Evolutionary conservation across 495 filamentous ascomycete genomes (phyloP).

Genomic region (Hypoxylon lienhwacheense): DNA sequence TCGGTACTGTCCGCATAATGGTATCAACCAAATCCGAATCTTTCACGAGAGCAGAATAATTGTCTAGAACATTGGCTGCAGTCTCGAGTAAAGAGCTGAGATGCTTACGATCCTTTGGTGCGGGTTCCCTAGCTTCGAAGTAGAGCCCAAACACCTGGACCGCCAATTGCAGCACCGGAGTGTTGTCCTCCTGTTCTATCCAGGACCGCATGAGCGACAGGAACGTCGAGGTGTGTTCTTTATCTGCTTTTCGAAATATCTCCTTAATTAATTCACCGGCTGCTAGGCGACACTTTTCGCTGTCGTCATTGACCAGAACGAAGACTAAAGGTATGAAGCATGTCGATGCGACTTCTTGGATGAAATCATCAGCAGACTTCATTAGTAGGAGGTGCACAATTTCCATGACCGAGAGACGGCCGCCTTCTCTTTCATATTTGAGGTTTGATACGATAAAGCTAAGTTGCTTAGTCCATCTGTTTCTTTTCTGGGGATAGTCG

Average conservation of each 20-base stretch:
- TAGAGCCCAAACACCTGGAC: constrained; percentile 81
- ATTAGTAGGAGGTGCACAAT: constrained; percentile 77
- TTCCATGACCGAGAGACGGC: constrained; percentile 89
- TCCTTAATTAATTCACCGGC: constrained; percentile 77
- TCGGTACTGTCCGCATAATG: constrained; percentile 66
- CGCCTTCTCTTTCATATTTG: constrained; percentile 83
- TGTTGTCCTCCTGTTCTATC: constrained; percentile 70
- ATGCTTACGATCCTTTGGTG: constrained; percentile 63
- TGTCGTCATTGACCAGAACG: constrained; percentile 84
- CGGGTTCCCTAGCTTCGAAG: constrained; percentile 66
- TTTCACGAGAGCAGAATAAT: constrained; percentile 40
- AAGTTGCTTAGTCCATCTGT: constrained; percentile 83
- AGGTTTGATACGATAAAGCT: constrained; percentile 87
- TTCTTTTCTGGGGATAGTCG: constrained; percentile 90
- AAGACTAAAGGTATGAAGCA: constrained; percentile 88
- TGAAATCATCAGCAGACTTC: constrained; percentile 76
- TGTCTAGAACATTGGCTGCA: constrained; percentile 53
- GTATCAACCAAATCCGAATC: constrained; percentile 83
- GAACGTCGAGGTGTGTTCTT: constrained; percentile 68
- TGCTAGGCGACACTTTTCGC: constrained; percentile 80
- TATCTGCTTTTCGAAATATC: constrained; percentile 76
- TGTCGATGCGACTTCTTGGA: constrained; percentile 76
- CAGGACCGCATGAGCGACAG: constrained; percentile 70
- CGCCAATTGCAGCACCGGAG: constrained; percentile 67
- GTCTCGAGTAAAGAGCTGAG: constrained; percentile 47